Conservation (phyloP, 306 rosid genomes). For the Castanospermum australe region DNA sequence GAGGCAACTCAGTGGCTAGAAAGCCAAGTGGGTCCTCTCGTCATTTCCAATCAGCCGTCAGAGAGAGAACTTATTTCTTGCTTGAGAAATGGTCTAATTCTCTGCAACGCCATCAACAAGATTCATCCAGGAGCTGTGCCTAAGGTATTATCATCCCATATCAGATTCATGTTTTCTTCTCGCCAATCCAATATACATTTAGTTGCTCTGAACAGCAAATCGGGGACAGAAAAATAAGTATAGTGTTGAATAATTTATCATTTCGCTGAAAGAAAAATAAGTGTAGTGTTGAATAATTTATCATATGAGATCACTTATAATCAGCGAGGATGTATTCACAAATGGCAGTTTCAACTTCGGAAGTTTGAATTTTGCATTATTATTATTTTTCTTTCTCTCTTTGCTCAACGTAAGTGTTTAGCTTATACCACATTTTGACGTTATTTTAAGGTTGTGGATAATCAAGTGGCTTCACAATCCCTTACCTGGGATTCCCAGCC, state of each 20-base stretch:
- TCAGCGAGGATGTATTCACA: not conserved
- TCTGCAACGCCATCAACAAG: conserved; percentile 91
- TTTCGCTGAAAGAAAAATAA: too few relatives aligned
- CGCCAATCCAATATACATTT: not conserved
- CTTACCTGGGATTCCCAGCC: conserved; percentile 71
- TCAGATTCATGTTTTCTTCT: not conserved
- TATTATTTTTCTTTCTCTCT: not conserved
- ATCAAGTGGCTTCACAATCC: conserved; percentile 50
- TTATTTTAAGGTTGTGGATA: conserved; percentile 79
- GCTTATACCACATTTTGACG: not conserved
- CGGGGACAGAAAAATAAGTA: too few relatives aligned
- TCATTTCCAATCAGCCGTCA: conserved; percentile 66
- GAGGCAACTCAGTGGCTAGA: conserved; percentile 92
- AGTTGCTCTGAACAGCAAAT: not conserved
- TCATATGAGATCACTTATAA: not conserved
- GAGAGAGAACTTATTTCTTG: conserved; percentile 89
- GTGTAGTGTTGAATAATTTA: not conserved
- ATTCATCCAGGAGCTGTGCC: conserved; percentile 85
- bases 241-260: not conserved
- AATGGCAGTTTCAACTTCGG: not conserved
- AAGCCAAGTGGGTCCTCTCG: conserved; percentile 69
- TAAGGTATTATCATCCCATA: conserved; percentile 54
- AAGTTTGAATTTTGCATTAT: not conserved
- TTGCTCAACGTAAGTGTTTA: not conserved
- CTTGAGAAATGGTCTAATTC: conserved; percentile 78